Base-by-base conservation (phyloP, 208 protist genomes). In the Tritrichomonas musculus region DNA sequence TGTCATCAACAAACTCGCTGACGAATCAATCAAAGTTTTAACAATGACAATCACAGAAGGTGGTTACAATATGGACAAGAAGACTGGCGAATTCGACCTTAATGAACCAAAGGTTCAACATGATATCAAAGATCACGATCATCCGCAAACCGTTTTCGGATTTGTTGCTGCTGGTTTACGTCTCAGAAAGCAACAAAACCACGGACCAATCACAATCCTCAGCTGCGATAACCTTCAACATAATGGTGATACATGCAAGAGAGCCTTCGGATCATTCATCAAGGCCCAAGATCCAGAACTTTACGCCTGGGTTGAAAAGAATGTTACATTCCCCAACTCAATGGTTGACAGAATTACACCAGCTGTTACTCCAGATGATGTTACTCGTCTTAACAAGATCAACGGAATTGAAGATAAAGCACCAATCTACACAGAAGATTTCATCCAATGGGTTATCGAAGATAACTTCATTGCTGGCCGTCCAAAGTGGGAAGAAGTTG, bases 261-360 rank as follows among this genome's bases (percentile, higher is more conserved):
- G 13, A 47, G 47, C 57, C 4, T 66, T 60, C 39, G 50, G 49
- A 60, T 73, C 80, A 20, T 93, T 50, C n/a, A 72, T 92, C 0
- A 25, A 27, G 8, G 55, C 33, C n/a, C 14, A 75, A 33, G 93
- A 73, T 60, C 0, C 11, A 11, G 64, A 88, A 65, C 75, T 94
- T 73, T 60, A 3, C 47, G 25, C 5, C 30, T 94, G 93, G 93
- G 44, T 94, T 5, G 27, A 39, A 30, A 55, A 47, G 25, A 93
- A 93, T 65, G 92, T 92, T 1, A 50, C 93, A 53, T 94, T 94
- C n/a, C 93, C 93, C 17, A 69, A 25, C 13, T 53, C 93, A 30
- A 94, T 94, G 93, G 93, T 94, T 65, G 93, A 94, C 33, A 22
- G 93, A 39, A 94, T 94, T 88, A 93, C 72, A 36, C 93, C 93